Base-by-base conservation (phyloP, 352 stramenopile species). In the Globisporangium echinulatum region DNA sequence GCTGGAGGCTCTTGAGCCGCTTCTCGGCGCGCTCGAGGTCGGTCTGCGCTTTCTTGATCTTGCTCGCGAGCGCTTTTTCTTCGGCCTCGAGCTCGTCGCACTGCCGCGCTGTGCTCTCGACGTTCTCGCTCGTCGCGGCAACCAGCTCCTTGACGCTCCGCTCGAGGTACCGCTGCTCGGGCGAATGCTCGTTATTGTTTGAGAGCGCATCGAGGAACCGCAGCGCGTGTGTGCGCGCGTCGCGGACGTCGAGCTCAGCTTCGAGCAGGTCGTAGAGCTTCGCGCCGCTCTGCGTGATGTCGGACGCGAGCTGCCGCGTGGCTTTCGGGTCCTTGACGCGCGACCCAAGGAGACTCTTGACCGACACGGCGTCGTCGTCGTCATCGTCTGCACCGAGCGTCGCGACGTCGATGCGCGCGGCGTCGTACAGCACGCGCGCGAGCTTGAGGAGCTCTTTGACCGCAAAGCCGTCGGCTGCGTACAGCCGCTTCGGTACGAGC, bases 11-110 rank as follows among this genome's bases (percentile, higher is more conserved):
- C 70, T 93, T 94, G 53, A 99, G 75, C 0, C 95, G 80, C 75
- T 98, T 98, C 55, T 98, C 90, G 63, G 83, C 97, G 42, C 96
- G 88, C 61, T 99, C 94, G 0, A 98, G 75, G 59, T 99, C 96
- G n/a, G 82, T 87, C 61, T 96, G 82, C 37, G 90, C 85, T 69
- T 98, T 98, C 66, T 96, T 96, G 68, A 98, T 97, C 73, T 98
- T 98, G 25, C 85, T 80, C 25, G 72, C 62, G 5, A 98, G 72
- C 25, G 85, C 88, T 54, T 95, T 94, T 67, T 98, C 88, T 68
- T 98, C 94, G 3, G 87, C 88, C 47, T 97, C 90, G 38, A 97
- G 82, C 58, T 98, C 93, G 15, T 89, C 88, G 58, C 71, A 92
- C 78, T 97, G 90, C 49, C 77, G 86, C 63, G 90, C 81, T 1